Base-by-base conservation (phyloP, 2,329 filamentous ascomycete species). In the Fusarium oxysporum region DNA sequence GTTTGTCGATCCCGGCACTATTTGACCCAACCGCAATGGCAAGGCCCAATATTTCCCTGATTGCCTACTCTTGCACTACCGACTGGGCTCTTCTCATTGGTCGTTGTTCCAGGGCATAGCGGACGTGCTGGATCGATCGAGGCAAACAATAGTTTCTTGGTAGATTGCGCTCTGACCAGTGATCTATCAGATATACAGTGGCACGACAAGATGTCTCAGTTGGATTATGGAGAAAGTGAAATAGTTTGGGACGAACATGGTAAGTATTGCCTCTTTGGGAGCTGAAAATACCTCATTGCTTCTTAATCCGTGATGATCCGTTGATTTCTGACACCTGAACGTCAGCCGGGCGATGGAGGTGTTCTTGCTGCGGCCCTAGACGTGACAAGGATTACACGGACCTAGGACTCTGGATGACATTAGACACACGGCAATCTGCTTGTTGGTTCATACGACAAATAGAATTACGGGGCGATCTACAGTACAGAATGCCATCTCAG, bases 121-220 rank as follows among this genome's bases (percentile, higher is more conserved):
- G 33, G 13, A 19, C 25, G 40, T 57, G 59, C 59, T n/a, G 41
- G 35, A 63, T 60, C 54, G 60, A 63, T 47, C 60, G 37, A 43
- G 30, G 8, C 54, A 63, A 12, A 43, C 43, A n/a, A 60, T 41
- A 21, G 25, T 47, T 19, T 60, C 21, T 40, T 25, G n/a, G 28
- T 12, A 40, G 35, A 50, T 50, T 48, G 17, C 21, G 60, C 43
- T 50, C 30, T 48, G 54, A 41, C 43, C 35, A 47, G 60, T 48
- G 43, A 60, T 48, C 7, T 48, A 2, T 40, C 60, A 48, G 35
- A 63, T 43, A 32, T 17, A 5, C 12, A 41, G 23, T 16, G 19
- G 35, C 19, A 43, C 48, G 35, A 30, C 43, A 14, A 10, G 6
- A 60, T 63, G 60, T 63, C 60, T 63, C 60, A 63, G 60, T 60